Base-by-base conservation (phyloP, 805 yeast genomes). In the Candida orba region DNA sequence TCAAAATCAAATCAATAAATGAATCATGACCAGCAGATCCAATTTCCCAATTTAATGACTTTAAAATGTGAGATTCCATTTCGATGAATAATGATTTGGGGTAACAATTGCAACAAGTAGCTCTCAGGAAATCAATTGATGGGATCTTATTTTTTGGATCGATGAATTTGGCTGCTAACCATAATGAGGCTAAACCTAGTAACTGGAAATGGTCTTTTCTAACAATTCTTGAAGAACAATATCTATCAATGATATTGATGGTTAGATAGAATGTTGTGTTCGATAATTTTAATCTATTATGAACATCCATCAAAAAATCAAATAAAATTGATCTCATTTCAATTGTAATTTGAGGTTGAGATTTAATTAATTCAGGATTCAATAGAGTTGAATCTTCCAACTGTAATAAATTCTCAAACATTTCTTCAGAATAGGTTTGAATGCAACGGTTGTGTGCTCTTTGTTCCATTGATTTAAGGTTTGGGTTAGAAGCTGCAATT, bases 121-220 rank as follows among this genome's bases (percentile, higher is more conserved):
- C 73, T 53, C 75, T 67, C 40, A 79, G 63, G 49, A 72, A 74
- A 41, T 68, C 67, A 43, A 79, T 61, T 18, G 73, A 65, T 8
- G 83, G 81, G 34, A 79, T 75, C 56, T 78, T 78, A 51, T 75
- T 74, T 63, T 89, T 77, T 48, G 78, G 75, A 49, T 88, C 90
- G 52, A 76, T 73, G 46, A 77, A 72, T 60, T 90, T 90, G 32
- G 95, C 75, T 3, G 95, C 89, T 17, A 91, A 76, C 97, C 97
- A 91, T 41, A 90, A 65, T 25, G 95, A 81, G 2, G 95, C 81
- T 51, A 95, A 78, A 25, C 95, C 95, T 24, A 90, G 78, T 42
- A 90, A 70, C 64, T 89, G 97, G 58, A 84, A 81, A 58, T 88
- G 95, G 48, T 84, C 85, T 51, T 83, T 77, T 60, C 84, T 78